Base-by-base conservation (phyloP, 139 green algal species). In the Auxenochlorella pyrenoidosa region DNA sequence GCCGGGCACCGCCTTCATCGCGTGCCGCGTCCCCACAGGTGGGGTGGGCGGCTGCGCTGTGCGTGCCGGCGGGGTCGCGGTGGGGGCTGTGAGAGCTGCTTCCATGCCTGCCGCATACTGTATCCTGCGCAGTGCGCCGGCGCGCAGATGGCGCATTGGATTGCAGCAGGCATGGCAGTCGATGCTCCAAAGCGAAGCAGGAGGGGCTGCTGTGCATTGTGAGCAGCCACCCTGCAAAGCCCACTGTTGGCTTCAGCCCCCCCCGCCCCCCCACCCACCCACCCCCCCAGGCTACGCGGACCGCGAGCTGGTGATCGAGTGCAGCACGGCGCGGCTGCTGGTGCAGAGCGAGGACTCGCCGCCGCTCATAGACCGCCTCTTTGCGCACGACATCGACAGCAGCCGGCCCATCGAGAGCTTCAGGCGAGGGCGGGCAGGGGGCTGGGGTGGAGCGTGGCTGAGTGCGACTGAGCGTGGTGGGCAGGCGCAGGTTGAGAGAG, bases 21-120 rank as follows among this genome's bases (percentile, higher is more conserved):
- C 93, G 3, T 88, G 93, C 38, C 86, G 93, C 72, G 75, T 97
- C 22, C 95, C 95, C 2, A 95, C 93, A 79, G 94, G 94, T 94
- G 40, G 36, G 68, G 47, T 66, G n/a, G n/a, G n/a, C n/a, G n/a
- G n/a, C n/a, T n/a, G n/a, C n/a, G n/a, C n/a, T n/a, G n/a, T n/a
- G n/a, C n/a, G n/a, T n/a, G n/a, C 10, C 8, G 47, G 47, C 47
- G 6, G 47, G 47, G 47, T 10, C 10, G 47, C 8, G 47, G 47
- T 54, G 47, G 47, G 47, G 47, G 47, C 47, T 54, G 47, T 6
- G 47, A 54, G 47, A 10, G 47, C 8, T 10, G 8, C 47, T 54
- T 6, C 8, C 10, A 54, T 54, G 47, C 10, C 47, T 54, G 47
- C 47, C 10, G 47, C 47, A 54, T 40, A 13, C 21, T 44, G 28